These are phyloP conservation scores for Fusarium neocosmosporiellum DNA, from an alignment of 2,329 filamentous ascomycete genomes.

Conservation along the genomic window DNA sequence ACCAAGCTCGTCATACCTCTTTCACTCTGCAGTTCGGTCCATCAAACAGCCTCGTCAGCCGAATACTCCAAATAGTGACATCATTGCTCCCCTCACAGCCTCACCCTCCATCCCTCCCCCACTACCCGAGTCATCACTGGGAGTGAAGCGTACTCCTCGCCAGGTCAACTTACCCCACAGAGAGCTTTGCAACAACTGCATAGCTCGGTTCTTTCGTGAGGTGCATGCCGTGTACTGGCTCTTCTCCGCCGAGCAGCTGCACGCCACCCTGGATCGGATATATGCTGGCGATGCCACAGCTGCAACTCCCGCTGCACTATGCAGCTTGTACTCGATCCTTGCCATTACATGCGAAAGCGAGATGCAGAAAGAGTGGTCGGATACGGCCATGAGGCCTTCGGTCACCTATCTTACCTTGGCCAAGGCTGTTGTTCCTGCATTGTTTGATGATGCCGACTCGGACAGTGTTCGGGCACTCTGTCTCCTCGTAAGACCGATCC, in stretches of 20 bases:
- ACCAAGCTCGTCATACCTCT: conserved; percentile 10
- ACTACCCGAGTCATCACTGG: conserved; percentile 11
- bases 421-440: conserved; percentile 14
- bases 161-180: conserved; percentile 14
- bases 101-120: conserved; percentile 13
- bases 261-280: conserved; percentile 9
- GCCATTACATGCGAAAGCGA: conserved; percentile 19
- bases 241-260: conserved; percentile 16
- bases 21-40: conserved; percentile 16
- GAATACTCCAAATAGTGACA: conserved; percentile 11
- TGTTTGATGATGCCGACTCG: conserved; percentile 15
- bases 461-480: conserved; percentile 15
- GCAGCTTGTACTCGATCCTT: conserved; percentile 15
- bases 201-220: conserved; percentile 17
- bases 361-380: conserved; percentile 7
- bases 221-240: conserved; percentile 20
- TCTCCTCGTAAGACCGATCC: not conserved
- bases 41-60: conserved; percentile 9
- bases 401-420: conserved; percentile 13
- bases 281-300: conserved; percentile 18
- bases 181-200: conserved; percentile 8
- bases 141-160: conserved; percentile 6
- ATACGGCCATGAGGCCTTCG: conserved; percentile 6
- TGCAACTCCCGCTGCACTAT: conserved; percentile 8
- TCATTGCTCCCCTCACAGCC: conserved; percentile 16